Conservation (phyloP, 2,329 filamentous ascomycete genomes). For the Xylaria arbuscula region DNA sequence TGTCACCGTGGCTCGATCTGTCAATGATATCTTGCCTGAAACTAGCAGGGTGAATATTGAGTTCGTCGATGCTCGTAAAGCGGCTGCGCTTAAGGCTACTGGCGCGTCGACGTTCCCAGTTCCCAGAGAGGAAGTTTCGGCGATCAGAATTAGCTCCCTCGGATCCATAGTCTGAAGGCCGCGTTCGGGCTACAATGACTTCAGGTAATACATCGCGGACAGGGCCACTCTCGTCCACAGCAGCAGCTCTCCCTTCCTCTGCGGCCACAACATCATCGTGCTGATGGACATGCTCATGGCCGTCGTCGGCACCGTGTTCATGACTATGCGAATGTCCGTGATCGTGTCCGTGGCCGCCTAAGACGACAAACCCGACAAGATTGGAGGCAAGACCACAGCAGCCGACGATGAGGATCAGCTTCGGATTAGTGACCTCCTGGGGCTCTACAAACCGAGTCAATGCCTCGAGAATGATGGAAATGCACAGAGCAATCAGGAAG, state of each 20-base stretch:
- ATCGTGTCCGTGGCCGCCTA: constrained; percentile 90
- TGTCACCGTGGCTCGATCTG: constrained; percentile 68
- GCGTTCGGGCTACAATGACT: constrained; percentile 64
- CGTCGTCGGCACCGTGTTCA: constrained; percentile 67
- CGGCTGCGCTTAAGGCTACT: constrained; percentile 65
- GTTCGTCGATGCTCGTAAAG: constrained; percentile 74
- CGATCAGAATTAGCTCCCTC: constrained; percentile 49
- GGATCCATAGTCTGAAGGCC: constrained; percentile 48
- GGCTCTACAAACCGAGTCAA: constrained; percentile 92
- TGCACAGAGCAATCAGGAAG: constrained; percentile 93
- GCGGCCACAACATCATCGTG: constrained; percentile 55
- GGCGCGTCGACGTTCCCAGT: constrained; percentile 59
- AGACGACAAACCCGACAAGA: constrained; percentile 85
- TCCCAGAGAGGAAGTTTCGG: constrained; percentile 52
- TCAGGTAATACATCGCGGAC: constrained; percentile 72
- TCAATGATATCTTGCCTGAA: constrained; percentile 94
- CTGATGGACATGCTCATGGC: constrained; percentile 57
- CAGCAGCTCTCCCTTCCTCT: constrained; percentile 63
- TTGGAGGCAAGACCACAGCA: constrained; percentile 88
- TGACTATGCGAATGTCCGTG: constrained; percentile 74
- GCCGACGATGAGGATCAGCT: constrained; percentile 90
- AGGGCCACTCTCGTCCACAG: constrained; percentile 66
- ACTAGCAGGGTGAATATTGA: constrained; percentile 88
- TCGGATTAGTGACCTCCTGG: constrained; percentile 84
- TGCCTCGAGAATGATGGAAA: constrained; percentile 96